phyloP scores from a whole-genome alignment of 139 green algal genomes.

The Cymbomonas tetramitiformis region DNA sequence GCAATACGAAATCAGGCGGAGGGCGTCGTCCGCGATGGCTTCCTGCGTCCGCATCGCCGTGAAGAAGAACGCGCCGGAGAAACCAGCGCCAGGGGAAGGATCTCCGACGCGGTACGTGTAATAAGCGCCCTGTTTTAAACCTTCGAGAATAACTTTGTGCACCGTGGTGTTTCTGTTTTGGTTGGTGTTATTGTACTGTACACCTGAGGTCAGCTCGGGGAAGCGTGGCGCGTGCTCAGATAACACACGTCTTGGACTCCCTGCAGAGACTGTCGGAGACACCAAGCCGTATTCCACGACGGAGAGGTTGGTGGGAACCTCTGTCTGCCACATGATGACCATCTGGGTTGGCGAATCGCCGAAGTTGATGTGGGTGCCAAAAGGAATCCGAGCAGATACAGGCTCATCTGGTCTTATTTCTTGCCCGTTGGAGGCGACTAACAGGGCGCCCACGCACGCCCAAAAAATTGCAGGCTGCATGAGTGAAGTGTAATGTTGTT shows the following conservation, averaged over 20 bases:
- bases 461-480: no score
- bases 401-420: no score
- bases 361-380: no score
- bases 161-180: not conserved
- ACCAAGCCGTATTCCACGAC: constrained; percentile 5
- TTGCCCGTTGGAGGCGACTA: no score
- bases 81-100: not conserved
- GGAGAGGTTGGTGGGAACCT: not conserved
- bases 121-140: not conserved
- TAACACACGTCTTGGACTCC: no score
- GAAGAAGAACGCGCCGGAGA: not conserved
- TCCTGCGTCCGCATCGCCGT: not conserved
- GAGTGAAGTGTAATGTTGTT: no score
- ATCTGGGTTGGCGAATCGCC: no score
- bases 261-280: no score
- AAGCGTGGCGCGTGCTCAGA: not conserved
- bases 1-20: not conserved
- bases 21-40: not conserved
- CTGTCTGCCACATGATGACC: not conserved
- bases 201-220: not conserved
- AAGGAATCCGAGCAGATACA: no score
- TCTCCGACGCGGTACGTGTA: not conserved
- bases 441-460: no score
- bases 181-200: not conserved
- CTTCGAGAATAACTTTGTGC: not conserved